phyloP scores from a whole-genome alignment of 331 rosid genomes.

The Phaseolus coccineus region DNA sequence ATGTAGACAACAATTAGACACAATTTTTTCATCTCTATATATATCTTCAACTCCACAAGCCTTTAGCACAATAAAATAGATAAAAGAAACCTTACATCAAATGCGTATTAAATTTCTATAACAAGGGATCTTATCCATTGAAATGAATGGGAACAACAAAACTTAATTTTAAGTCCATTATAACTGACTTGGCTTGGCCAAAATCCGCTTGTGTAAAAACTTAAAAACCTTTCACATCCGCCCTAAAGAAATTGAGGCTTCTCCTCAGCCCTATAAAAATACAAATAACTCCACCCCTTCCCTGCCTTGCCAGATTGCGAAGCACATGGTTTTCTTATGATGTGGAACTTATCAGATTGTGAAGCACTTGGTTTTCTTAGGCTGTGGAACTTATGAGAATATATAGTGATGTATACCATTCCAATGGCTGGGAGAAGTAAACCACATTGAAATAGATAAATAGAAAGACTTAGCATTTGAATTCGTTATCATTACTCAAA shows the following conservation, averaged over 20 bases:
- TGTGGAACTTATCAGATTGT: not conserved
- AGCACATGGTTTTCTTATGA: not conserved
- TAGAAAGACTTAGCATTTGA: not conserved
- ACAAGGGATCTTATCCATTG: too few relatives aligned
- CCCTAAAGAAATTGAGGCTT: not conserved
- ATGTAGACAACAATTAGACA: not conserved
- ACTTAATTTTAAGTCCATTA: too few relatives aligned
- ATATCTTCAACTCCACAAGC: not conserved
- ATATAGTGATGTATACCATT: not conserved
- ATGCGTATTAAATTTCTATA: too few relatives aligned
- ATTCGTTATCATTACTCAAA: not conserved
- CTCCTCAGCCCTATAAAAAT: not conserved
- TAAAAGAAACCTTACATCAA: too few relatives aligned
- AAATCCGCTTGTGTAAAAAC: not conserved
- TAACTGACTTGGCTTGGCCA: too few relatives aligned
- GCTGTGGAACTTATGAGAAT: not conserved
- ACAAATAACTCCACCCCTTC: not conserved
- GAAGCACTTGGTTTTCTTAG: not conserved
- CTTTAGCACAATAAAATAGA: slow-evolving; percentile 30
- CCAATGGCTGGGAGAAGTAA: not conserved
- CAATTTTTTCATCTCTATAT: slow-evolving; percentile 32
- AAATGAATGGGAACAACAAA: too few relatives aligned
- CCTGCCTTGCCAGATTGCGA: not conserved
- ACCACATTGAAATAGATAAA: not conserved
- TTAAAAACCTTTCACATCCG: not conserved